phyloP scores from a whole-genome alignment of 306 rosid genomes.

The Astragalus membranaceus region DNA sequence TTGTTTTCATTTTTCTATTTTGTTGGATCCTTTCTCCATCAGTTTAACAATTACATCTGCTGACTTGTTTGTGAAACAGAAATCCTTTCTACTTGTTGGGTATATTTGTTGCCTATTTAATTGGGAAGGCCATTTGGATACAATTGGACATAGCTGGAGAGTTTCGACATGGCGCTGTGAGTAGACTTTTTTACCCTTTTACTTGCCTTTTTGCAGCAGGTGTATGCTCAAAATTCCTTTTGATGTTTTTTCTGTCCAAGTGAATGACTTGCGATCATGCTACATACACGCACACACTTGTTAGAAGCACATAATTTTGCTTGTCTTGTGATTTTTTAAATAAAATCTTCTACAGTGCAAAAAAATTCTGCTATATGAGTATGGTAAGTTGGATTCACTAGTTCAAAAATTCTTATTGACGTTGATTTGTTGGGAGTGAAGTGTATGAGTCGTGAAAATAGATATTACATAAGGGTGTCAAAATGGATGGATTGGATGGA shows the following conservation, averaged over 20 bases:
- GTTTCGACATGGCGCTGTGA: constrained; percentile 68
- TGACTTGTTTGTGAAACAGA: constrained; percentile 45
- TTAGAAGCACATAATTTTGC: background rate
- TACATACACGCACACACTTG: background rate
- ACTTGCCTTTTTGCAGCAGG: background rate
- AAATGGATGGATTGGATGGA: too few species aligned
- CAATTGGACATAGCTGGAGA: constrained; percentile 67
- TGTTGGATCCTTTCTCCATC: background rate
- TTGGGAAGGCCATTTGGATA: constrained; percentile 70
- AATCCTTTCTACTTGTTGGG: constrained; percentile 65
- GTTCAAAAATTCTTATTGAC: background rate
- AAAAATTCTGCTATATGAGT: background rate
- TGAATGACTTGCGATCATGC: background rate
- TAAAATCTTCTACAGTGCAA: background rate
- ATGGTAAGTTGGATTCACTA: background rate
- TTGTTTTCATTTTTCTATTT: background rate
- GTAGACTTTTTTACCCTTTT: constrained; percentile 14
- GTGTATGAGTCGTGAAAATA: background rate
- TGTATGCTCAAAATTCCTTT: background rate
- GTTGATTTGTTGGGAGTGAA: background rate
- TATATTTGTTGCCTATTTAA: constrained; percentile 56
- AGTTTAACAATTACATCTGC: constrained; percentile 2
- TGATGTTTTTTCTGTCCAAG: background rate
- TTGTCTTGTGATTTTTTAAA: background rate
- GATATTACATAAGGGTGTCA: too few species aligned